phyloP scores from a whole-genome alignment of 2,329 filamentous ascomycete genomes.

The Coniochaeta ligniaria region DNA sequence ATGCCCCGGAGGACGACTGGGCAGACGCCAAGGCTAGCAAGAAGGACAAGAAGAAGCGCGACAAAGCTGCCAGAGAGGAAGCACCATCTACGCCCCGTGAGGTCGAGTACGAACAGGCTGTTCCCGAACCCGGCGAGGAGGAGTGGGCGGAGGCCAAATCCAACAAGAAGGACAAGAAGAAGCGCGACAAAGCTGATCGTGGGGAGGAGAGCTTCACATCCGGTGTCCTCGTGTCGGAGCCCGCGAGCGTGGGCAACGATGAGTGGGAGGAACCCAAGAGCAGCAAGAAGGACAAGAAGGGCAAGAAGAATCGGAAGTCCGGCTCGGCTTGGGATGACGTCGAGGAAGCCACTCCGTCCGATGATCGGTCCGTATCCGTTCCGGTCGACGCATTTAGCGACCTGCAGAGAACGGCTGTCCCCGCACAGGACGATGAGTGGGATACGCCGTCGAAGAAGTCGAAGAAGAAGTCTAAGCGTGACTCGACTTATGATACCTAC shows the following conservation, averaged over 20 bases:
- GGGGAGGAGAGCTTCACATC: not conserved
- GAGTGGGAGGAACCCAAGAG: conserved; percentile 19
- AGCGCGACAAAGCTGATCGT: not conserved
- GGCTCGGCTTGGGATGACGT: conserved; percentile 10
- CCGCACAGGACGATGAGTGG: conserved; percentile 20
- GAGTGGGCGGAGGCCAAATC: not conserved
- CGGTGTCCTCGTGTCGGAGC: not conserved
- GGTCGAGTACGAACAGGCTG: not conserved
- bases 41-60: conserved; percentile 4
- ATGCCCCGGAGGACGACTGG: conserved; percentile 5
- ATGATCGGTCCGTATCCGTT: conserved; percentile 20
- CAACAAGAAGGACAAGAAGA: not conserved
- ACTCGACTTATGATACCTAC: conserved; percentile 14
- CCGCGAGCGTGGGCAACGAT: conserved; percentile 7
- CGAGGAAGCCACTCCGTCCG: conserved; percentile 10
- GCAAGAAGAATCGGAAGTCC: conserved; percentile 14
- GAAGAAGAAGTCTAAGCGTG: conserved; percentile 23
- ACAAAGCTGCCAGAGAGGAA: not conserved
- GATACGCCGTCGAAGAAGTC: conserved; percentile 19
- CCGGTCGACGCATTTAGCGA: conserved; percentile 22
- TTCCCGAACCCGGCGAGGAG: conserved; percentile 10
- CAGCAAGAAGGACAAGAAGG: conserved; percentile 24
- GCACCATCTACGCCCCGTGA: not conserved
- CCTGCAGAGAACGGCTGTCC: conserved; percentile 12
- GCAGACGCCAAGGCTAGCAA: conserved; percentile 21